Evolutionary conservation across 2,329 filamentous ascomycete species (phyloP).

Genomic region (Fusarium coicis): DNA sequence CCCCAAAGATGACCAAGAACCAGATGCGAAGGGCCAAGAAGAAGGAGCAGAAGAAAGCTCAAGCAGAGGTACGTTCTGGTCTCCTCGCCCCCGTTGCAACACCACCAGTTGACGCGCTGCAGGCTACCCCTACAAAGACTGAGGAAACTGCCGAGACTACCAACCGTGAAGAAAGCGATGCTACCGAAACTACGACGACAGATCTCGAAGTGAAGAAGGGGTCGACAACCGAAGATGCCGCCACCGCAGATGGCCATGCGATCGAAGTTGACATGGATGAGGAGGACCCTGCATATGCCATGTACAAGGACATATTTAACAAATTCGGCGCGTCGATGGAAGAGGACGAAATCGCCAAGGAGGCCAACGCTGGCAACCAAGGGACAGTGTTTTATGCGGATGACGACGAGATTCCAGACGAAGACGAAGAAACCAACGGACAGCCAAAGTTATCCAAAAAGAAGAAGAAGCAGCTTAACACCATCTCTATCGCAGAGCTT

Average conservation of each 20-base stretch:
- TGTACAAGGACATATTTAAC: conserved; percentile 84
- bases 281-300: conserved; percentile 81
- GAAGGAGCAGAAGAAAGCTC: conserved; percentile 85
- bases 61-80: conserved; percentile 59
- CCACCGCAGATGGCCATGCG: conserved; percentile 60
- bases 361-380: conserved; percentile 77
- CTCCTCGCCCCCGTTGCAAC: not conserved
- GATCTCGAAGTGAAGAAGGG: conserved; percentile 58
- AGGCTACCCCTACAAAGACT: conserved; percentile 31
- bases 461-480: conserved; percentile 90
- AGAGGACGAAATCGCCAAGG: conserved; percentile 72
- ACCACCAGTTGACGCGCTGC: conserved; percentile 31
- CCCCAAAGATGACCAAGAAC: conserved; percentile 88
- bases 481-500: conserved; percentile 92
- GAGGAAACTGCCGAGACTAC: conserved; percentile 32
- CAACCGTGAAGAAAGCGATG: conserved; percentile 44
- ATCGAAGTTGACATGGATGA: conserved; percentile 71
- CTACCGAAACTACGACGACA: conserved; percentile 49
- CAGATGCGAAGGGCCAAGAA: conserved; percentile 92
- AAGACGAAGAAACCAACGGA: conserved; percentile 75
- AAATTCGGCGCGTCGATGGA: conserved; percentile 77
- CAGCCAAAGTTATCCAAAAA: conserved; percentile 88
- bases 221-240: conserved; percentile 47
- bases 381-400: conserved; percentile 86
- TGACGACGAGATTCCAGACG: conserved; percentile 86